These are phyloP conservation scores for Pseudozyma sp. DNA, from an alignment of 1,284 basidiomycete genomes.

Conservation along the genomic window DNA sequence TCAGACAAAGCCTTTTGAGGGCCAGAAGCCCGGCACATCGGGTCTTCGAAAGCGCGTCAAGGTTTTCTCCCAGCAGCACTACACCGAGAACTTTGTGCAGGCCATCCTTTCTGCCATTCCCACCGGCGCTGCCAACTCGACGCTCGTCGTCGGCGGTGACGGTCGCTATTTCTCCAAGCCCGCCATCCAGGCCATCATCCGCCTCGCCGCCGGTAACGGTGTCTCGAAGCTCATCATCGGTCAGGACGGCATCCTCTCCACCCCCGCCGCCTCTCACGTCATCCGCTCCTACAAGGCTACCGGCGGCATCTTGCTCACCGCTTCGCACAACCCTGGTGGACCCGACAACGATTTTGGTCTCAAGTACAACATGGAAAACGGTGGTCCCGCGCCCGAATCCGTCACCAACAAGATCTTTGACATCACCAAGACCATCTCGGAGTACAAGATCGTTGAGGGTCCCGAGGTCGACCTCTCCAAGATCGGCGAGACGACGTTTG, in stretches of 20 bases:
- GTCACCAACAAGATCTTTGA: constrained; percentile 95
- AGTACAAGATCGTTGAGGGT: constrained; percentile 86
- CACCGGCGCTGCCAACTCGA: constrained; percentile 77
- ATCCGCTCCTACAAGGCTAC: constrained; percentile 96
- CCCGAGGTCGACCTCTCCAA: constrained; percentile 86
- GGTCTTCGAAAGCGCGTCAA: constrained; percentile 68
- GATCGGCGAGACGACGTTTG: constrained; percentile 80
- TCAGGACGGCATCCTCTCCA: constrained; percentile 90
- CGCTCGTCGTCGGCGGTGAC: constrained; percentile 95
- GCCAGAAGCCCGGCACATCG: constrained; percentile 68
- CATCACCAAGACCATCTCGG: constrained; percentile 84
- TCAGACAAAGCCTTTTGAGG: constrained; percentile 66
- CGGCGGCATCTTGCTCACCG: constrained; percentile 97
- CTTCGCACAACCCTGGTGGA: constrained; percentile 96
- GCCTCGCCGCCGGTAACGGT: constrained; percentile 86
- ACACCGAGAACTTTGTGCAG: constrained; percentile 99
- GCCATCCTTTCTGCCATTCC: constrained; percentile 91
- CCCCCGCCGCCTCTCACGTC: constrained; percentile 93
- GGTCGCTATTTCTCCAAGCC: constrained; percentile 93
- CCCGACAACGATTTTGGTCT: constrained; percentile 98
- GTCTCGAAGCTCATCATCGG: constrained; percentile 67
- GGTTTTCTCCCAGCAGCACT: constrained; percentile 76
- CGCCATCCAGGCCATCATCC: constrained; percentile 88
- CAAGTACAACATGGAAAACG: constrained; percentile 98
- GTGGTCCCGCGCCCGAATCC: constrained; percentile 93